A percentile compares a stretch with the other conserved stretches of the same genome.
Conservation (phyloP, 495 filamentous ascomycete genomes). For the Daldinia vernicosa region DNA sequence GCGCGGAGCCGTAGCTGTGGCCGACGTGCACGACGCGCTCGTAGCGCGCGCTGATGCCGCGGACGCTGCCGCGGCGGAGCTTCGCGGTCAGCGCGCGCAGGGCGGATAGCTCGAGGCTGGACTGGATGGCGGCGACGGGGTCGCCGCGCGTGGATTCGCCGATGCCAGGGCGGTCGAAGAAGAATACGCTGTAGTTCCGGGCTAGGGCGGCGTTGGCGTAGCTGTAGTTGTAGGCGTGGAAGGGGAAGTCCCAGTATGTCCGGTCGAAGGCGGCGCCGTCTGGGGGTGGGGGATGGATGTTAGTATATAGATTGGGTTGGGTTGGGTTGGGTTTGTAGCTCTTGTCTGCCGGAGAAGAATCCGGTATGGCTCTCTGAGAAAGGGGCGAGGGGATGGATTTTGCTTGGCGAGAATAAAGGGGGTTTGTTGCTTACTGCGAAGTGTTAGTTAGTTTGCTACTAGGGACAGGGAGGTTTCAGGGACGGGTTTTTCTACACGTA, state of each 20-base stretch:
- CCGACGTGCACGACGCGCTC: neutral
- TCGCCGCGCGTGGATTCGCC: neutral
- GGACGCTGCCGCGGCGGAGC: neutral
- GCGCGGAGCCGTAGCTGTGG: neutral
- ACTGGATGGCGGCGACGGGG: neutral
- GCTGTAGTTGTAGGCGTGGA: conserved; percentile 63
- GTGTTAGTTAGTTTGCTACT: neutral
- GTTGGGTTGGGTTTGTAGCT: neutral
- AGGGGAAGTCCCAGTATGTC: conserved; percentile 67
- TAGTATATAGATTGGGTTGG: neutral
- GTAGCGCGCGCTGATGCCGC: neutral
- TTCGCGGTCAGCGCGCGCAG: neutral
- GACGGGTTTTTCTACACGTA: neutral
- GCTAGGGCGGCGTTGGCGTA: conserved; percentile 65
- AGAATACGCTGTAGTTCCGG: conserved; percentile 57
- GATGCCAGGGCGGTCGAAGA: neutral
- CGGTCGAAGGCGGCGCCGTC: conserved; percentile 70
- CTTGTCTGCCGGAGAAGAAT: neutral
- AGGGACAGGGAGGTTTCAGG: neutral
- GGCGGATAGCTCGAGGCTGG: neutral
- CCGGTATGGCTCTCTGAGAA: neutral
- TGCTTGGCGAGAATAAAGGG: neutral
- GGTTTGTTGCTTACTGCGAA: neutral
- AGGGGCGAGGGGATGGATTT: neutral
- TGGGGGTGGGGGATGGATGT: neutral